Evolutionary conservation across 441 rosid genomes (phyloP), one percentile per base, ranked within the genome.

Genomic region (Bocquillonia castaneifolia): DNA sequence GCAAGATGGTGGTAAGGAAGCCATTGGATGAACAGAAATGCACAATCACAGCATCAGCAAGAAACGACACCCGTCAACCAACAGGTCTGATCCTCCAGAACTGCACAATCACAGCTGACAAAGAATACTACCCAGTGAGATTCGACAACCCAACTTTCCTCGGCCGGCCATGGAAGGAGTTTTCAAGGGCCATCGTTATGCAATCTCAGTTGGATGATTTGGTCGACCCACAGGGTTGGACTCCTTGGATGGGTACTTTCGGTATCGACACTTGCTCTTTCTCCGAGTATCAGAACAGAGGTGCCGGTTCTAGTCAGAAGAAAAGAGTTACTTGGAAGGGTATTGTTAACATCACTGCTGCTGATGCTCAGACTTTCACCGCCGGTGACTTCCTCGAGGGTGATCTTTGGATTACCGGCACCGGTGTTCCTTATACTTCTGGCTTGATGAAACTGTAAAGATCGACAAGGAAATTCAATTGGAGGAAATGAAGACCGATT

Each of bases 151-250:
- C 77, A 69, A 81, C 88, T 0, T 90, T 82, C 74, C 84, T 92
- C 0, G 98, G 96, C 4, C 83, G 97, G 1, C 98, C 98, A 2
- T 85, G 88, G 92, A 85, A 80, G 63, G 37, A 54, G 57, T 87
- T 44, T 69, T 82, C 98, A 25, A 84, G 85, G 71, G 83, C 96
- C 9, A 67, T 92, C 28, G 29, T 83, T 63, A 84, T 90, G 89
- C 80, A 82, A 40, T 80, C 88, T 12, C 45, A 61, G 17, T 77
- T 92, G 2, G 89, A 81, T 14, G 84, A 79, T 44, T 34, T 83
- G 40, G 84, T 90, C 20, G 83, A 72, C n/a, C 90, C 93, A 0
- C 73, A 83, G 3, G 97, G 98, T 0, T 92, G 89, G 91, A 0
- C 70, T 14, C 85, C 79, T 0, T 85, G 87, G 93, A 0, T n/a